These are phyloP conservation scores for Physcomitrellopsis africana DNA, from an alignment of 225 moss, liverwort and hornwort species.

Conservation along the genomic window DNA sequence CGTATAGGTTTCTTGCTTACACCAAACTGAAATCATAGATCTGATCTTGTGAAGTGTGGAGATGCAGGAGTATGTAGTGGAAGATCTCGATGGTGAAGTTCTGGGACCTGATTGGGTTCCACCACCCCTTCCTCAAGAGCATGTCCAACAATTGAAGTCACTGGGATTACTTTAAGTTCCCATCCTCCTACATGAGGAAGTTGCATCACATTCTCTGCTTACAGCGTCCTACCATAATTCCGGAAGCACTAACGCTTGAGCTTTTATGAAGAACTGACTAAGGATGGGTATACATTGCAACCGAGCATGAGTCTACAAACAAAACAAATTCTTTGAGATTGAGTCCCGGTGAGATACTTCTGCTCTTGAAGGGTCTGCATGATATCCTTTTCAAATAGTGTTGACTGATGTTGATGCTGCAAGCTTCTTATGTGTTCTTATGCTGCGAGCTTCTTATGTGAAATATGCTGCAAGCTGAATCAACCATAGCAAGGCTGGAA, in stretches of 20 bases:
- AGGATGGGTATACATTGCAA: slow-evolving; percentile 24
- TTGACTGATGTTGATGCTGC: neutral
- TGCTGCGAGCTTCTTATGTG: neutral
- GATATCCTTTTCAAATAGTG: slow-evolving; percentile 15
- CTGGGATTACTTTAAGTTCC: slow-evolving; percentile 43
- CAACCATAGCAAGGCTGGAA: slow-evolving; percentile 23
- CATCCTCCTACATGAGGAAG: slow-evolving; percentile 5
- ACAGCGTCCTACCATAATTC: slow-evolving; percentile 26
- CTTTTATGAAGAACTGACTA: slow-evolving; percentile 16
- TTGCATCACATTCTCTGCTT: slow-evolving; percentile 11
- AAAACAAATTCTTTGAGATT: slow-evolving; percentile 21
- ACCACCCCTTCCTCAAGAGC: slow-evolving; percentile 55
- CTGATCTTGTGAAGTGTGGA: slow-evolving; percentile 12
- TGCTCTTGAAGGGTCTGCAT: slow-evolving; percentile 13
- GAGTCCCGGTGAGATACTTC: slow-evolving; percentile 1
- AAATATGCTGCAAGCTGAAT: neutral
- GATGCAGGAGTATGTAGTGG: slow-evolving; percentile 77
- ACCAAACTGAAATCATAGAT: neutral
- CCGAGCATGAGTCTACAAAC: slow-evolving; percentile 12
- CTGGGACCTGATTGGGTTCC: slow-evolving; percentile 65
- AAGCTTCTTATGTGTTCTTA: neutral
- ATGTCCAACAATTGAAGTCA: slow-evolving; percentile 56
- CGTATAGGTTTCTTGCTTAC: neutral
- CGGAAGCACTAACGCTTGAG: slow-evolving; percentile 24
- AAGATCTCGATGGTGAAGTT: slow-evolving; percentile 68